These are phyloP conservation scores for Saccharomyces eubayanus DNA, from an alignment of 805 yeast genomes.

Conservation along the genomic window DNA sequence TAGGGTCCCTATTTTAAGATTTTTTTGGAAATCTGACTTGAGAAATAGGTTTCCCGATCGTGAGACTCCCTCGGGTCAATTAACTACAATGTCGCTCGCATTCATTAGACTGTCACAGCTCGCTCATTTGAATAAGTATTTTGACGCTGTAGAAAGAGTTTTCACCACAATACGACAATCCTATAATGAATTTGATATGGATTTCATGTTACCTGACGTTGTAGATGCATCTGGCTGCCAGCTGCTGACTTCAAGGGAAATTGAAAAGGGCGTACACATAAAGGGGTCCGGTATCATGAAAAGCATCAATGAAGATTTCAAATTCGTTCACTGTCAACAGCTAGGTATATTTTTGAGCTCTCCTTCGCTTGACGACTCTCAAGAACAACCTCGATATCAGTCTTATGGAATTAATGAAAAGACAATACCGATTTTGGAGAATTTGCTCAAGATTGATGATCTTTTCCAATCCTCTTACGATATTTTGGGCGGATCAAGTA, in stretches of 20 bases:
- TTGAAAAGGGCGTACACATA: slow-evolving; percentile 29
- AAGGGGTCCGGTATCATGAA: slow-evolving; percentile 32
- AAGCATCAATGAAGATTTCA: slow-evolving; percentile 25
- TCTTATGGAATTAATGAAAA: slow-evolving; percentile 5
- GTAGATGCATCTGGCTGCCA: slow-evolving; percentile 48
- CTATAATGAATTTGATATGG: slow-evolving; percentile 29
- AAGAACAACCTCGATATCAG: slow-evolving; percentile 3
- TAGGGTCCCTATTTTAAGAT: slow-evolving; percentile 42
- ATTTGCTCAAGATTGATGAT: slow-evolving; percentile 38
- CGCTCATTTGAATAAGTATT: slow-evolving; percentile 41
- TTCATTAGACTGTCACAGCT: slow-evolving; percentile 45
- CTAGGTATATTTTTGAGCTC: slow-evolving; percentile 16
- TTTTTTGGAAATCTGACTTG: slow-evolving; percentile 34
- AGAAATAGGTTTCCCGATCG: slow-evolving; percentile 34
- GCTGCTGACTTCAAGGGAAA: slow-evolving; percentile 22
- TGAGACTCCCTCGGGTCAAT: slow-evolving; percentile 35
- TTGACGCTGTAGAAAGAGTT: slow-evolving; percentile 41
- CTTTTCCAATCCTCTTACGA: background rate
- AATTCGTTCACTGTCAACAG: slow-evolving; percentile 31
- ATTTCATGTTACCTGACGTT: slow-evolving; percentile 37
- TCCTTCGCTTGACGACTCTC: slow-evolving; percentile 1
- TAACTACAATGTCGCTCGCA: slow-evolving; percentile 45
- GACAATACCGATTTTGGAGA: slow-evolving; percentile 36
- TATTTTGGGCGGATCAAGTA: background rate
- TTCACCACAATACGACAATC: slow-evolving; percentile 34